These are phyloP conservation scores for Dendrothele bispora DNA, from an alignment of 768 basidiomycete genomes.

Conservation along the genomic window DNA sequence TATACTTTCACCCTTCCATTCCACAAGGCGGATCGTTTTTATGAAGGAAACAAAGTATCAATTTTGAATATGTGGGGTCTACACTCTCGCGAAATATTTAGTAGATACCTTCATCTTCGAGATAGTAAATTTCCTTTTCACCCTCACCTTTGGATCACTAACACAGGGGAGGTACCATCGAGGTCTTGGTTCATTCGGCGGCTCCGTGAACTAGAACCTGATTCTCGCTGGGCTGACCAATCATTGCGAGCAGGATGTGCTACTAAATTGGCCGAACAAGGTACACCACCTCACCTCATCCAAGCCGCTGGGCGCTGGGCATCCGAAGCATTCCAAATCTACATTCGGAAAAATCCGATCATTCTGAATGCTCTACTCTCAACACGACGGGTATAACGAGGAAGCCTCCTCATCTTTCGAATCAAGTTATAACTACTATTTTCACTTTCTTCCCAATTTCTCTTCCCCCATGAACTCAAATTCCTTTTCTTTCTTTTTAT, in stretches of 20 bases:
- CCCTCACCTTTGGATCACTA: conserved; percentile 9
- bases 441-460: no score
- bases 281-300: conserved; percentile 25
- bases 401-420: no score
- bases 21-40: conserved; percentile 18
- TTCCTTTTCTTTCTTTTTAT: no score
- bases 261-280: conserved; percentile 27
- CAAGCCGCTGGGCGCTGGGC: conserved; percentile 34
- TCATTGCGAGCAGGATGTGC: conserved; percentile 35
- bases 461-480: no score
- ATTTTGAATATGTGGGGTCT: conserved; percentile 1
- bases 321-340: conserved; percentile 28
- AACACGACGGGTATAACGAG: no score
- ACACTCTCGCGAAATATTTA: not conserved
- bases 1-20: conserved; percentile 13
- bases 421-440: no score
- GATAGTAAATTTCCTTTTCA: conserved; percentile 4
- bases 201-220: not conserved
- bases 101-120: not conserved
- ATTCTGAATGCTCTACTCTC: conserved; percentile 19
- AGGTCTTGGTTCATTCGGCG: conserved; percentile 4
- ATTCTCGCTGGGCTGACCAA: conserved; percentile 21
- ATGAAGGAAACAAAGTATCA: conserved; percentile 15
- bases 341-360: conserved; percentile 32
- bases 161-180: conserved; percentile 2